Evolutionary conservation across 805 yeast species (phyloP).

Genomic region (Pichia rugopelliculosa): DNA sequence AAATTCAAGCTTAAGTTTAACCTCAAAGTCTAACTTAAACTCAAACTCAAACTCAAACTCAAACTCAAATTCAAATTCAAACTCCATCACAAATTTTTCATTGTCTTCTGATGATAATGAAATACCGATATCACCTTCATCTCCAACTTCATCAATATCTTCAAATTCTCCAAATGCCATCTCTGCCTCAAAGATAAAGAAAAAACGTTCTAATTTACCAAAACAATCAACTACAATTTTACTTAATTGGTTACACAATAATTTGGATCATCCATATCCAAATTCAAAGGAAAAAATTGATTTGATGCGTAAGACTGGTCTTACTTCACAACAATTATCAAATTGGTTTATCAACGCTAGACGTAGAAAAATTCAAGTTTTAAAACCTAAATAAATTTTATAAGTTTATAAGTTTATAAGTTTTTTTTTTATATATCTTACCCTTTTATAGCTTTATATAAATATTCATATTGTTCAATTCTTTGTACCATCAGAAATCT

Average conservation of each 20-base stretch:
- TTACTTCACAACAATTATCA: conserved; percentile 50
- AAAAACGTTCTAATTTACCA: conserved; percentile 47
- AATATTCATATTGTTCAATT: conserved; percentile 41
- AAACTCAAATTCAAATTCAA: neutral
- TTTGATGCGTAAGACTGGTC: conserved; percentile 46
- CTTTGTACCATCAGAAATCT: conserved; percentile 51
- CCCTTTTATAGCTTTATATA: conserved; percentile 33
- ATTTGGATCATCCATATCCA: conserved; percentile 54
- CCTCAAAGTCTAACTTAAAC: too few relatives aligned
- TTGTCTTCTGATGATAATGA: conserved; percentile 1
- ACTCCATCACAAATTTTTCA: neutral
- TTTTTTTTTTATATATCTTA: conserved; percentile 2
- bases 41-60: too few relatives aligned
- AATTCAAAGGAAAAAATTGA: conserved; percentile 50
- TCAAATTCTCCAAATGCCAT: neutral
- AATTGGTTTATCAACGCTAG: conserved; percentile 62
- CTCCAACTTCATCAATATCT: conserved; percentile 1
- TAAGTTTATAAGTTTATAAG: too few relatives aligned
- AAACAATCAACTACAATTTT: conserved; percentile 49
- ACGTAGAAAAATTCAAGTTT: conserved; percentile 45
- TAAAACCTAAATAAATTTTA: conserved; percentile 35
- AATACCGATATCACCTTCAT: neutral
- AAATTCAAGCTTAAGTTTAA: neutral
- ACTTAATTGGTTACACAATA: conserved; percentile 48
- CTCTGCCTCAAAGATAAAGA: conserved; percentile 15